Base-by-base conservation (phyloP, 345 rosid species). In the Eucalyptus polybractea region DNA sequence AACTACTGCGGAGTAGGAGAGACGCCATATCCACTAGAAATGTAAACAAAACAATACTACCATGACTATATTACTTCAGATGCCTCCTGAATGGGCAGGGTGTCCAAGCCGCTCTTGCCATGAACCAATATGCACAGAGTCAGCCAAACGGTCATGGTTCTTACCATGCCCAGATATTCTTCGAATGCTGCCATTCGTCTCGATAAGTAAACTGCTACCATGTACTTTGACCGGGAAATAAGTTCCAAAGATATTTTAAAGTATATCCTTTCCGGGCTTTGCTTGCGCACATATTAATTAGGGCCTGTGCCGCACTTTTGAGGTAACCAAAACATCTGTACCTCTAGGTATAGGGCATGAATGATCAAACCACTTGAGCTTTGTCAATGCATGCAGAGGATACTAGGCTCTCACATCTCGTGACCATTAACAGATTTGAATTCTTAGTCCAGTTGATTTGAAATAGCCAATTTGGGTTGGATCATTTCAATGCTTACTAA, bases 91-190 rank as follows among this genome's bases (percentile, higher is more conserved):
- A 95, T 90, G 89, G 93, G 87, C 95, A 97, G 1, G 97, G 49
- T 47, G 99, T 97, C 90, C 94, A 91, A 80, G 98, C 99, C 14
- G 98, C 98, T 93, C 98, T 98, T 1, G 97, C 94, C 51, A 83
- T 91, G 37, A 97, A 95, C 89, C 12, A 27, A 33, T 93, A 93
- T 50, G 99, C 97, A 2, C 91, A 96, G 87, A 90, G 88, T n/a
- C 94, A 96, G 58, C 99, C 99, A 11, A 42, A 33, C 1, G 97
- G 97, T 87, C 98, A 67, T 97, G 99, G 94, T 95, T 47, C 49
- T 47, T 47, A 4, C 49, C 49, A 94, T 88, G 95, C 88, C 90
- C 98, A 95, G 83, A 97, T 91, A 94, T 54, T 88, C 90, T 86
- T 80, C 45, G 31, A 87, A 85, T 62, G 86, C 19, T 21, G 14